Evolutionary conservation across 2,329 filamentous ascomycete species (phyloP), one percentile per base, ranked within the genome.

Genomic region (Calonectria leucothoes): DNA sequence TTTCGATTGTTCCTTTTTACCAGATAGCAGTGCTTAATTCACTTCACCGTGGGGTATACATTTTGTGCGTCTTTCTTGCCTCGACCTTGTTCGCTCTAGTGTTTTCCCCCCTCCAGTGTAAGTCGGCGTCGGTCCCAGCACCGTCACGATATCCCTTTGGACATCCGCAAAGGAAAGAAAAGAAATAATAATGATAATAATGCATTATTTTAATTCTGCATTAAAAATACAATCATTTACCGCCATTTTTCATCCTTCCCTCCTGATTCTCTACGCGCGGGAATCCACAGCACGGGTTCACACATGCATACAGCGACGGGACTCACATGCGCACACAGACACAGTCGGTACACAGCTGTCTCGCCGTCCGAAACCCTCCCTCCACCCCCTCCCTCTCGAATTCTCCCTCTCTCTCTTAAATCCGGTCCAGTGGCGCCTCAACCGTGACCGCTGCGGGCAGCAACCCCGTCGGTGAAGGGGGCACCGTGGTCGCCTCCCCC

Each of bases 271-370:
- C 49, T 59, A 31, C 67, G 57, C 29, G 67, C 48, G 12, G 45
- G 57, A 61, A 70, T 64, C 67, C 67, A 70, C 67, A 70, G 35
- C 69, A 70, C 69, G 61, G 69, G 69, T 42, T 63, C 69, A 66
- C 42, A 67, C 64, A 67, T 71, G 69, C 64, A 71, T 33, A 66
- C 33, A 45, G 33, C 29, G 52, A 61, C 69, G 35, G 35, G 63
- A 71, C 69, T 63, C 69, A 71, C 69, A 67, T 67, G 69, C 69
- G 25, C 70, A 63, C 55, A 49, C 55, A 69, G 39, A 52, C 42
- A 8, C 66, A 37, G 33, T 37, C 17, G n/a, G 42, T 45, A 45
- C 66, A 45, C 25, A 25, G 25, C 31, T 48, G 29, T 31, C 33
- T 35, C 5, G 15, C 27, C 51, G 20, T 55, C 49, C 48, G 12